Percentiles rank a stretch among this genome's conserved stretches.
phyloP scores from a whole-genome alignment of 1,284 basidiomycete species.

The Apiotrichum siamense region DNA sequence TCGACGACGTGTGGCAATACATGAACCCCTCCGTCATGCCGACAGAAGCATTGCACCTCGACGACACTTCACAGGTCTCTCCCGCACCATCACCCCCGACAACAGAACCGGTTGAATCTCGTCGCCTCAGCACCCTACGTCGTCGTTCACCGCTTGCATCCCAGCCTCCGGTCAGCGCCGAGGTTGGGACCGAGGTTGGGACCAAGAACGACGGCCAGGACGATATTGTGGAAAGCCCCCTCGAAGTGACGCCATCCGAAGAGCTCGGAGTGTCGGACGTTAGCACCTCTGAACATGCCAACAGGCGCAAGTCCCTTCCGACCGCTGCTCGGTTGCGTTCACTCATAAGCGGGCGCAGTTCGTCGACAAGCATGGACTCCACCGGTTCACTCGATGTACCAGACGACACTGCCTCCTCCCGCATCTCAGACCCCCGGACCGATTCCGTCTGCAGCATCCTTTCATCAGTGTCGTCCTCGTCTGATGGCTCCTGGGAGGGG shows the following conservation, averaged over 20 bases:
- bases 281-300: too few relatives aligned
- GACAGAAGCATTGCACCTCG: conserved; percentile 4
- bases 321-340: conserved; percentile 1
- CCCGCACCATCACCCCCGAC: conserved; percentile 6
- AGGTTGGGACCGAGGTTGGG: conserved; percentile 2
- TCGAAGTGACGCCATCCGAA: background rate
- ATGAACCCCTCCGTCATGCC: conserved; percentile 20
- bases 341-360: conserved; percentile 8
- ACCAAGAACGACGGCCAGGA: background rate
- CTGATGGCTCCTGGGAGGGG: conserved; percentile 27
- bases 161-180: conserved; percentile 24
- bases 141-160: conserved; percentile 21
- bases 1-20: conserved; percentile 34
- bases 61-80: background rate
- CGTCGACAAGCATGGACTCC: background rate
- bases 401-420: background rate
- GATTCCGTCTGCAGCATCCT: conserved; percentile 26
- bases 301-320: background rate
- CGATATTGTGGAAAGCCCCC: background rate
- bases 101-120: background rate
- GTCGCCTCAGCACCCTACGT: conserved; percentile 7
- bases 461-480: conserved; percentile 25
- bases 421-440: conserved; percentile 16
- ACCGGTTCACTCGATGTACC: background rate
- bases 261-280: background rate